Evolutionary conservation across 2,329 filamentous ascomycete genomes (phyloP).

Genomic region (Tolypocladium pustulatum): DNA sequence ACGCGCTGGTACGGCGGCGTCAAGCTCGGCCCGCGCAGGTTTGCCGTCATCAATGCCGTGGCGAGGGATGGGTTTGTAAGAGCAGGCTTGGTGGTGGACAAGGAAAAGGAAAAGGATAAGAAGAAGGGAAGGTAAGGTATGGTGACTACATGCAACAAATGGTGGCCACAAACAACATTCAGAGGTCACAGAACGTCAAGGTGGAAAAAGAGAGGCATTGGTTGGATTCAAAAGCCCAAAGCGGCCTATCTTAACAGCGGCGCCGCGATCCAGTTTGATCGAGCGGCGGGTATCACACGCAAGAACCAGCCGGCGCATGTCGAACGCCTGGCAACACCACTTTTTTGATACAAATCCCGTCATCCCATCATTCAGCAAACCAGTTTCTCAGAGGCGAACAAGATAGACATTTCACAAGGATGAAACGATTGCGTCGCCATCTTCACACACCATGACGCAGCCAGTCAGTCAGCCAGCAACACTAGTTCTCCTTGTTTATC

Average conservation of each 20-base stretch:
- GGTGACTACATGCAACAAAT: not conserved
- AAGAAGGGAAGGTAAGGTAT: conserved; percentile 20
- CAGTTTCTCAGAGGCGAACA: not conserved
- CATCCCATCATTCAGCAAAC: not conserved
- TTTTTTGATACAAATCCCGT: not conserved
- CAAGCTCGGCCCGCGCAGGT: conserved; percentile 78
- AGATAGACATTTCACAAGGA: too few species aligned
- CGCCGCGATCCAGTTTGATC: not conserved
- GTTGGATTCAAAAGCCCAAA: not conserved
- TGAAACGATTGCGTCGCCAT: not conserved
- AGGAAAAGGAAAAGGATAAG: conserved; percentile 30
- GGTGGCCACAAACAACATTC: not conserved
- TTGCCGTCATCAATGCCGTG: conserved; percentile 78
- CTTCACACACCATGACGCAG: not conserved
- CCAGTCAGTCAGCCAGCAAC: not conserved
- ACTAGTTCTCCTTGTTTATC: conserved; percentile 24
- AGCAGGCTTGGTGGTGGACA: conserved; percentile 57
- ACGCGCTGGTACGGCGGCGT: conserved; percentile 93
- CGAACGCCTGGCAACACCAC: not conserved
- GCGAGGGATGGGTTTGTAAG: conserved; percentile 76
- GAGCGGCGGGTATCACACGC: conserved; percentile 2
- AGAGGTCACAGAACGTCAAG: not conserved
- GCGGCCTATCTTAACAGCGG: not conserved
- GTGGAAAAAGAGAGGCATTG: not conserved
- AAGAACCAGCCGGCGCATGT: not conserved